Percentiles rank a stretch among this genome's conserved stretches.
These are phyloP conservation scores for Rubroshorea leprosula DNA, from an alignment of 345 rosid species.

Conservation along the genomic window DNA sequence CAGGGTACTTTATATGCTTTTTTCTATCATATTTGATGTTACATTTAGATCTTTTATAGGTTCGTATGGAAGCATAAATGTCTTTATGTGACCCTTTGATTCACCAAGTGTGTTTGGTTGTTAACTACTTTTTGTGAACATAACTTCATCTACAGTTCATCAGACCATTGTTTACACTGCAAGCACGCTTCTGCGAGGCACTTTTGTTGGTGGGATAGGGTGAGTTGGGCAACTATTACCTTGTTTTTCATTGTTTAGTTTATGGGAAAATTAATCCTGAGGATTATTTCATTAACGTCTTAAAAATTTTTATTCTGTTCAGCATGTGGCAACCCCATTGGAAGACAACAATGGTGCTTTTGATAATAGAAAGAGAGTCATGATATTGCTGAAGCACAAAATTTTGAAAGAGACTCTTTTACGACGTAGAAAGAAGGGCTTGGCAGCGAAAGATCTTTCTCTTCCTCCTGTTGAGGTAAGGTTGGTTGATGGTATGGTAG, in stretches of 20 bases:
- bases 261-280: not conserved
- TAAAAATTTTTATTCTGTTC: slow-evolving; percentile 13
- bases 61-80: too few relatives aligned
- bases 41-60: too few relatives aligned
- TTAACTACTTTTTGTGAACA: slow-evolving; percentile 8
- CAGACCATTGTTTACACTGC: slow-evolving; percentile 54
- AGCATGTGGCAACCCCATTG: slow-evolving; percentile 88
- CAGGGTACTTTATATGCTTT: too few relatives aligned
- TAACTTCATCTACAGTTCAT: slow-evolving; percentile 38
- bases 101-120: not conserved
- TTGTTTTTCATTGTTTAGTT: slow-evolving; percentile 10
- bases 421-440: slow-evolving; percentile 87
- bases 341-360: slow-evolving; percentile 48
- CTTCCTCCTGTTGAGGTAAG: slow-evolving; percentile 92
- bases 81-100: not conserved
- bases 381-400: slow-evolving; percentile 86
- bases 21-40: too few relatives aligned
- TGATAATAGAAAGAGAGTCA: slow-evolving; percentile 56
- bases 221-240: slow-evolving; percentile 27
- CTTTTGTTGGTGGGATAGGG: slow-evolving; percentile 99
- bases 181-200: slow-evolving; percentile 81
- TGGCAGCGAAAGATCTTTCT: slow-evolving; percentile 98
- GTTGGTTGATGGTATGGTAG: slow-evolving; percentile 10
- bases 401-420: slow-evolving; percentile 59
- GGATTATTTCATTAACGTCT: too few relatives aligned